These are phyloP conservation scores for Theobroma grandiflorum DNA, from an alignment of 441 rosid genomes.

Conservation along the genomic window DNA sequence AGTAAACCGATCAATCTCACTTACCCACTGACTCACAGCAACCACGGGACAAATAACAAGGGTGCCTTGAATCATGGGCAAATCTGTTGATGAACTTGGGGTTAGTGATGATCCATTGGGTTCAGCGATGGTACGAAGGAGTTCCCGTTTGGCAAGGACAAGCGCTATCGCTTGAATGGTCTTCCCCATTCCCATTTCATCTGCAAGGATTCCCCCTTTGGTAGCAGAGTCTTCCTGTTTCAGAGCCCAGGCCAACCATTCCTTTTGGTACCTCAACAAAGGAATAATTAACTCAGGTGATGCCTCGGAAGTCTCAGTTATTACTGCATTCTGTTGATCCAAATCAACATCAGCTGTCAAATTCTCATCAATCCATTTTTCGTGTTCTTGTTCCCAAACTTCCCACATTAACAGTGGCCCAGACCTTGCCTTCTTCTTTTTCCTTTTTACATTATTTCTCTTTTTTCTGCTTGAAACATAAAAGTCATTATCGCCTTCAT, in stretches of 20 bases:
- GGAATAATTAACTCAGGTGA: conserved; percentile 76
- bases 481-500: neutral
- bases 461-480: conserved; percentile 27
- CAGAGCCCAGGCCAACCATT: conserved; percentile 94
- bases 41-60: conserved; percentile 94
- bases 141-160: conserved; percentile 81
- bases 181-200: conserved; percentile 99
- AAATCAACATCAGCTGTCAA: conserved; percentile 57
- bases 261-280: conserved; percentile 89
- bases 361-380: conserved; percentile 74
- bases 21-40: conserved; percentile 92
- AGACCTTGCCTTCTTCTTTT: conserved; percentile 29
- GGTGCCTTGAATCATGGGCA: conserved; percentile 52
- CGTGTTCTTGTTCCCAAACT: conserved; percentile 71
- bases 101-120: conserved; percentile 23
- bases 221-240: conserved; percentile 80
- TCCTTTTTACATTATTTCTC: conserved; percentile 41
- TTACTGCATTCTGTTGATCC: conserved; percentile 56
- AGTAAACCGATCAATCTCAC: conserved; percentile 82
- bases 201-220: conserved; percentile 97
- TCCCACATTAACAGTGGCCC: conserved; percentile 68
- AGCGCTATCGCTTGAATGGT: conserved; percentile 96
- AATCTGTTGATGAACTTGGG: conserved; percentile 45
- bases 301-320: conserved; percentile 64
- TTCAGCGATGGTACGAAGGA: conserved; percentile 30